Conservation (phyloP, 345 rosid species). For the Eucalyptus cladocalyx region DNA sequence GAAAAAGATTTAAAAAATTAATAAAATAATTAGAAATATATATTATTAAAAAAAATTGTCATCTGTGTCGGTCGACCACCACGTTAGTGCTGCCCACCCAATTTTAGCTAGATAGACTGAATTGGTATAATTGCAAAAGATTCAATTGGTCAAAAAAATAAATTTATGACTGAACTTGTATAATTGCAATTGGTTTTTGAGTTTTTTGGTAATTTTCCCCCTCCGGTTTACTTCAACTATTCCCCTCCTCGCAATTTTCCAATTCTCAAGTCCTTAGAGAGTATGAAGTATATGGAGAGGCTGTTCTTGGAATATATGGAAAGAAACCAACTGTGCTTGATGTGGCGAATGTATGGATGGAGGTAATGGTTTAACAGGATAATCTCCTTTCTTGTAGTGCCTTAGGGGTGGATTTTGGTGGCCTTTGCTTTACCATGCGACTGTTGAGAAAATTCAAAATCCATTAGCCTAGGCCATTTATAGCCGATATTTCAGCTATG, state of each 20-base stretch:
- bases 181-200: too few species aligned
- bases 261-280: constrained; percentile 45
- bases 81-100: too few species aligned
- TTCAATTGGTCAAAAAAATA: too few species aligned
- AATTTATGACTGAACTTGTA: too few species aligned
- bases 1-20: too few species aligned
- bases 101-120: too few species aligned
- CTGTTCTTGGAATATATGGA: constrained; percentile 55
- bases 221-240: too few species aligned
- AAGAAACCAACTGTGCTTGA: constrained; percentile 74
- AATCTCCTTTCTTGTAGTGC: neutral
- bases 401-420: neutral
- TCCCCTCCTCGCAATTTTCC: neutral
- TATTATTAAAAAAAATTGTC: too few species aligned
- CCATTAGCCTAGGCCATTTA: neutral
- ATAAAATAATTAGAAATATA: too few species aligned
- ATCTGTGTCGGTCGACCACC: too few species aligned
- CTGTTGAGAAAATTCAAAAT: neutral
- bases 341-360: constrained; percentile 50
- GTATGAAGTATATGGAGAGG: constrained; percentile 78
- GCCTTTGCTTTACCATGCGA: neutral
- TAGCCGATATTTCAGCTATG: neutral
- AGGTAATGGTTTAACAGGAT: neutral
- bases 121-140: too few species aligned
- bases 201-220: too few species aligned